A percentile compares a stretch with the other conserved stretches of the same genome.
phyloP scores from a whole-genome alignment of 495 filamentous ascomycete species.

The Polyplosphaeria fusca region DNA sequence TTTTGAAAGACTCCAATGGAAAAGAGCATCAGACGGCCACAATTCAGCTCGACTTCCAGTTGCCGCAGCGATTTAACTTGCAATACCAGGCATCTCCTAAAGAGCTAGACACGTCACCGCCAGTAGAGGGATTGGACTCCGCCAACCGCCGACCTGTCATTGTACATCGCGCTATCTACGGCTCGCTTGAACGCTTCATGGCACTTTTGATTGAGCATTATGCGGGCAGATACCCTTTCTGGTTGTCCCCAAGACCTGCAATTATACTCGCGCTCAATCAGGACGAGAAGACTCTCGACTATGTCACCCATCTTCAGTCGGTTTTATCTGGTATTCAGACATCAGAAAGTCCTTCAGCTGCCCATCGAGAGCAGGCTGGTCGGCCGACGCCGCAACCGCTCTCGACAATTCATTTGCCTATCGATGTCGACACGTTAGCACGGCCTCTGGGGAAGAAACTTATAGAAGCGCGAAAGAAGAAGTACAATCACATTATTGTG shows the following conservation, averaged over 20 bases:
- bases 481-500: slow-evolving; percentile 72
- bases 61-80: slow-evolving; percentile 77
- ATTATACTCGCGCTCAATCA: slow-evolving; percentile 75
- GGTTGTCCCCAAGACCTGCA: slow-evolving; percentile 80
- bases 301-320: slow-evolving; percentile 53
- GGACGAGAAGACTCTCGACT: slow-evolving; percentile 54
- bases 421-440: slow-evolving; percentile 69
- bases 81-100: slow-evolving; percentile 66
- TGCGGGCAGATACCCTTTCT: slow-evolving; percentile 81
- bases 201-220: slow-evolving; percentile 85
- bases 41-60: slow-evolving; percentile 90
- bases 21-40: slow-evolving; percentile 92
- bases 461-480: slow-evolving; percentile 64
- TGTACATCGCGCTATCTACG: slow-evolving; percentile 84
- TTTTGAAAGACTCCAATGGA: slow-evolving; percentile 75
- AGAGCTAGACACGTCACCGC: slow-evolving; percentile 53
- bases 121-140: slow-evolving; percentile 42
- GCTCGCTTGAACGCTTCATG: slow-evolving; percentile 82
- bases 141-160: slow-evolving; percentile 71
- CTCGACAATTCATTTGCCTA: slow-evolving; percentile 48
- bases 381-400: slow-evolving; percentile 35
- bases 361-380: slow-evolving; percentile 18
- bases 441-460: slow-evolving; percentile 67
- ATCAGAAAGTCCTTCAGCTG: background rate
- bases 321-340: slow-evolving; percentile 39